Base-by-base conservation (phyloP, 345 rosid species). In the Aethionema arabicum region DNA sequence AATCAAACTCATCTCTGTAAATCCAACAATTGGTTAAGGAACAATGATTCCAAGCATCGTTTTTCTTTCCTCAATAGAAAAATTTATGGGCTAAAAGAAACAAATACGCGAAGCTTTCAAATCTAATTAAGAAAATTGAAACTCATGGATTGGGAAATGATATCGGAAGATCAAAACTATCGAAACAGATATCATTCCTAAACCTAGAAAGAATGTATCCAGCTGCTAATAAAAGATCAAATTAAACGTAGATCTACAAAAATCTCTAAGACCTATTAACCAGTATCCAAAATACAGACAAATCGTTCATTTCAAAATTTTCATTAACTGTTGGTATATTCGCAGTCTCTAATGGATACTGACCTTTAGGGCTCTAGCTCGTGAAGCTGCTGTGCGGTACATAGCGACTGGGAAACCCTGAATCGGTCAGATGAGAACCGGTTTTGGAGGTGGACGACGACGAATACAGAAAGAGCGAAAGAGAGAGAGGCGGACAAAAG, bases 301-400 rank as follows among this genome's bases (percentile, higher is more conserved):
- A 32, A 62, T 8, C 47, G 72, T 50, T 9, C 58, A 41, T 27
- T 62, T 21, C 27, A 21, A 21, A 21, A 21, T 21, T 2, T 21
- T 21, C 27, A 21, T 21, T 21, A 21, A 21, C 27, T 21, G 27
- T 21, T 21, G 27, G 27, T 21, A 21, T 21, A 21, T 21, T 21
- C 27, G 27, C 27, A 21, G 27, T 21, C 27, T 21, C 27, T 21
- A 21, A 21, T 10, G 8, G 52, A 27, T 12, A 76, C 66, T 53
- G 61, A 85, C 86, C 83, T 77, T 79, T 66, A 79, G 72, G 62
- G 82, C 45, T 46, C 82, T 76, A 12, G 80, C 78, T 62, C 84
- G 80, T 52, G 68, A 79, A 52, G 82, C 83, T 50, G 82, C 80
- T 14, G 65, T 59, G 56, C 85, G 82, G 52, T 78, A 76, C 89